Percentiles rank a stretch among this genome's conserved stretches.
Evolutionary conservation across 345 rosid genomes (phyloP).

Genomic region (Citrus sinensis): DVS_A1.0 CM039165.1:29333501-29334000

Average conservation of each 20-base stretch:
- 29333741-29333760: constrained; percentile 35
- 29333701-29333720: constrained; percentile 61
- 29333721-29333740: constrained; percentile 68
- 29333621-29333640: constrained; percentile 77
- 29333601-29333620: constrained; percentile 92
- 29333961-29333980: constrained; percentile 41
- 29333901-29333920: constrained; percentile 58
- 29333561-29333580: constrained; percentile 74
- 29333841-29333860: constrained; percentile 56
- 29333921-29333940: constrained; percentile 34
- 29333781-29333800: constrained; percentile 44
- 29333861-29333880: constrained; percentile 37
- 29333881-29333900: constrained; percentile 68
- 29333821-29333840: constrained; percentile 67
- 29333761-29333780: constrained; percentile 41
- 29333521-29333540: constrained; percentile 93
- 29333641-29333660: constrained; percentile 85
- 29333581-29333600: constrained; percentile 90
- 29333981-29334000: constrained; percentile 52
- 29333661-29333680: constrained; percentile 43
- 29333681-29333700: constrained; percentile 47
- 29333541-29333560: constrained; percentile 67
- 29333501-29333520: constrained; percentile 87
- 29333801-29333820: constrained; percentile 75
- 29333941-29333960: constrained; percentile 28